Conservation (phyloP, 83 land plant species). For the Picea abies region DNA sequence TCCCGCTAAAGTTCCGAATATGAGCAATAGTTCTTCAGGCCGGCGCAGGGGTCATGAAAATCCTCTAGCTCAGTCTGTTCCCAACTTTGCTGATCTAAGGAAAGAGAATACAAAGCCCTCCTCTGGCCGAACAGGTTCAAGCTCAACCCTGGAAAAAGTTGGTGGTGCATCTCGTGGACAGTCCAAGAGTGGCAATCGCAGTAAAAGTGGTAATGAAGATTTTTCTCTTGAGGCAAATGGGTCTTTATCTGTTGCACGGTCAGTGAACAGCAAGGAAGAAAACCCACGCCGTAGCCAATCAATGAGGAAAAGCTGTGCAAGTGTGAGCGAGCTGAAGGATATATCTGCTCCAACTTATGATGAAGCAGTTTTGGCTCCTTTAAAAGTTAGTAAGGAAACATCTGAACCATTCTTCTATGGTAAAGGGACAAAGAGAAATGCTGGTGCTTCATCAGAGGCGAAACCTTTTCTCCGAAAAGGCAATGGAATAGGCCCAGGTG, state of each 20-base stretch:
- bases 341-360: slow-evolving; percentile 31
- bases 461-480: slow-evolving; percentile 79
- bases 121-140: slow-evolving; percentile 20
- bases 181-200: slow-evolving; percentile 41
- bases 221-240: slow-evolving; percentile 24
- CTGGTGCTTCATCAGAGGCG: slow-evolving; percentile 27
- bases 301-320: slow-evolving; percentile 51
- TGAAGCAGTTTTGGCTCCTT: slow-evolving; percentile 39
- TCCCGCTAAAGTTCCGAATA: slow-evolving; percentile 36
- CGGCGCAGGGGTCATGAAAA: slow-evolving; percentile 56
- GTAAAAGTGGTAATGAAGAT: slow-evolving; percentile 55
- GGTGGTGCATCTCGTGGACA: slow-evolving; percentile 27
- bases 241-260: slow-evolving; percentile 7
- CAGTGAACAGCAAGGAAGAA: slow-evolving; percentile 49
- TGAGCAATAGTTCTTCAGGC: slow-evolving; percentile 28
- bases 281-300: slow-evolving; percentile 45
- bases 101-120: slow-evolving; percentile 68
- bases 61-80: slow-evolving; percentile 77
- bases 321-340: slow-evolving; percentile 50
- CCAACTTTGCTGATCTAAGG: slow-evolving; percentile 65
- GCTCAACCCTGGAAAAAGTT: not conserved
- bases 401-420: slow-evolving; percentile 25
- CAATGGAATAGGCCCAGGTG: slow-evolving; percentile 58
- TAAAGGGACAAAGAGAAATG: slow-evolving; percentile 27
- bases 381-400: slow-evolving; percentile 27